Evolutionary conservation across 2,329 filamentous ascomycete genomes (phyloP), one percentile per base, ranked within the genome.

Genomic region (Rhytidhysteron rufulum): DNA sequence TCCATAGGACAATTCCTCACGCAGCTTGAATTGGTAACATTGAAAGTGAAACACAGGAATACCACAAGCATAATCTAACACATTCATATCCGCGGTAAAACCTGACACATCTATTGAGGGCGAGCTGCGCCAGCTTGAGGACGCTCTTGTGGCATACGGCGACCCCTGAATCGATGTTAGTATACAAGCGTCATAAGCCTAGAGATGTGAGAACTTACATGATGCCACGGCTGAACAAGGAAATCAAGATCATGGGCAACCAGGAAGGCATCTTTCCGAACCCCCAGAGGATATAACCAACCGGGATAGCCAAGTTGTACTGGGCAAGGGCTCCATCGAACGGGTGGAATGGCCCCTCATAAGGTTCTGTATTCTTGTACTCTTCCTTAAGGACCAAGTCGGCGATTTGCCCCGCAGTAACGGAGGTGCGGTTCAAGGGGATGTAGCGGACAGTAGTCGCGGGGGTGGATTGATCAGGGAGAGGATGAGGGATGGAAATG

Each of bases 161-260:
- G 16, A 16, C 34, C 34, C 34, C 34, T 36, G 16, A 11, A n/a
- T n/a, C n/a, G n/a, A n/a, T 32, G 31, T 32, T 15, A 32, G 31
- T 15, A 16, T 18, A 7, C 16, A 9, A n/a, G 31, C 7, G 31
- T 16, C 10, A 6, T 22, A 20, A 17, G 11, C 24, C 22, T 6
- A 31, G 8, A 13, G 35, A 31, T 22, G 16, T 11, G 17, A 4
- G 5, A 39, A 74, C 84, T 77, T 71, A 88, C 86, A 90, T 88
- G 66, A 90, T 77, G 42, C 73, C 78, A 60, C 86, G 77, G 74
- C 82, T 88, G 48, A 85, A 57, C 62, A 90, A 81, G 39, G 83
- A 86, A 53, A 91, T 74, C 35, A 79, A 61, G 51, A 91, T 74
- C 86, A 91, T 90, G 58, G 88, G 82, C 40, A 80, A 67, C 86